Conservation (phyloP, 1,284 basidiomycete species). For the Sporisorium reilianum region DNA sequence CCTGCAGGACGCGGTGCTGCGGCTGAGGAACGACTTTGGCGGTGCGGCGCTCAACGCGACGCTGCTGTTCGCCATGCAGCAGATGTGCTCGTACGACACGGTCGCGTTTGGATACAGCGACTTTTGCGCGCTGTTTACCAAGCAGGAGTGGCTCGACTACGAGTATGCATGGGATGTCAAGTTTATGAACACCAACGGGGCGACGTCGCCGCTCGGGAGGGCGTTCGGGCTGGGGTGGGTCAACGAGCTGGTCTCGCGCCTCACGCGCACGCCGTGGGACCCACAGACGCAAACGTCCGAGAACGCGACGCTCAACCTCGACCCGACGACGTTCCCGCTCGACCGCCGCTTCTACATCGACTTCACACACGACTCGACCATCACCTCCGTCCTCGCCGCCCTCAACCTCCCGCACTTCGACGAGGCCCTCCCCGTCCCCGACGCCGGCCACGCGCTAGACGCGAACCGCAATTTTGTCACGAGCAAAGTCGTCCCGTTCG, state of each 20-base stretch:
- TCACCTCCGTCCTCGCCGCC: conserved; percentile 60
- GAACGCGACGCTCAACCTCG: conserved; percentile 60
- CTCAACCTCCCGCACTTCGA: conserved; percentile 51
- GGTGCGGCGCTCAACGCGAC: conserved; percentile 48
- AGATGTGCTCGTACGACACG: conserved; percentile 72
- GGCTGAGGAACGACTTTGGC: conserved; percentile 53
- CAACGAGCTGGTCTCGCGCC: conserved; percentile 65
- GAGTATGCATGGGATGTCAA: conserved; percentile 75
- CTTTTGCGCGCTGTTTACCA: conserved; percentile 89
- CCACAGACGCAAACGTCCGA: conserved; percentile 56
- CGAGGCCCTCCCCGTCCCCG: conserved; percentile 19
- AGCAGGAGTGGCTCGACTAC: conserved; percentile 89
- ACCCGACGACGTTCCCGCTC: conserved; percentile 60
- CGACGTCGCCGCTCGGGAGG: conserved; percentile 81
- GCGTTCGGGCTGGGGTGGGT: conserved; percentile 87
- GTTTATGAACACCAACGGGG: conserved; percentile 77
- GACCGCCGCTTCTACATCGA: conserved; percentile 64
- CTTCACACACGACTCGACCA: conserved; percentile 67
- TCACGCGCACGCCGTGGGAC: conserved; percentile 50
- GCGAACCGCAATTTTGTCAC: conserved; percentile 42
- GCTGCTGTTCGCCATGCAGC: conserved; percentile 61
- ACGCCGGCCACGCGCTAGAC: conserved; percentile 28
- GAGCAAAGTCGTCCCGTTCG: conserved; percentile 62
- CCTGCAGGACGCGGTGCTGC: conserved; percentile 56
- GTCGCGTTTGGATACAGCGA: conserved; percentile 88